phyloP scores from a whole-genome alignment of 148 eudicot genomes.

The Cornus florida region DNA sequence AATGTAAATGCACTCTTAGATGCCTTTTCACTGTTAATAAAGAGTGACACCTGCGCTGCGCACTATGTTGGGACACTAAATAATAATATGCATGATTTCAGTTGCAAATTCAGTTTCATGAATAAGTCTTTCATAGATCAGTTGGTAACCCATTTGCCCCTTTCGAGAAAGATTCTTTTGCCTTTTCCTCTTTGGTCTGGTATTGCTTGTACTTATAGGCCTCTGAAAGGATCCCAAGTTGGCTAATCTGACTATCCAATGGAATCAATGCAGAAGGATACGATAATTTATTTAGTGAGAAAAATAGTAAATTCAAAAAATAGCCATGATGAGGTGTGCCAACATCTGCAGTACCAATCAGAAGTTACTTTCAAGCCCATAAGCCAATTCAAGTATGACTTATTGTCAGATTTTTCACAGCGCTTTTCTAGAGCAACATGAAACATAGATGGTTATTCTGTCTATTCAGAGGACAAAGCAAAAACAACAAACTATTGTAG shows the following conservation, averaged over 20 bases:
- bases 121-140: too few species aligned
- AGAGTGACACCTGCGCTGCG: background rate
- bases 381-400: background rate
- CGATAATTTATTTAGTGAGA: background rate
- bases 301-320: background rate
- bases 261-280: too few species aligned
- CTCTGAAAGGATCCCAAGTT: too few species aligned
- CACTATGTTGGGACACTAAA: too few species aligned
- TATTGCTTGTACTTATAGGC: too few species aligned
- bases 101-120: too few species aligned
- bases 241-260: too few species aligned
- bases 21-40: background rate
- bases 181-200: too few species aligned
- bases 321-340: background rate
- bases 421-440: background rate
- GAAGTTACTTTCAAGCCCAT: background rate
- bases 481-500: background rate
- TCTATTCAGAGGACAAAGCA: slow-evolving; percentile 1
- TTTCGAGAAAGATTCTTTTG: too few species aligned
- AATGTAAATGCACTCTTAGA: background rate
- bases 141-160: too few species aligned
- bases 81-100: too few species aligned
- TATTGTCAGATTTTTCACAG: background rate
- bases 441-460: background rate
- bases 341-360: background rate